Percentiles rank a stretch among this genome's conserved stretches.
Conservation (phyloP, 2,329 filamentous ascomycete genomes). For the Thyridium curvatum region DNA sequence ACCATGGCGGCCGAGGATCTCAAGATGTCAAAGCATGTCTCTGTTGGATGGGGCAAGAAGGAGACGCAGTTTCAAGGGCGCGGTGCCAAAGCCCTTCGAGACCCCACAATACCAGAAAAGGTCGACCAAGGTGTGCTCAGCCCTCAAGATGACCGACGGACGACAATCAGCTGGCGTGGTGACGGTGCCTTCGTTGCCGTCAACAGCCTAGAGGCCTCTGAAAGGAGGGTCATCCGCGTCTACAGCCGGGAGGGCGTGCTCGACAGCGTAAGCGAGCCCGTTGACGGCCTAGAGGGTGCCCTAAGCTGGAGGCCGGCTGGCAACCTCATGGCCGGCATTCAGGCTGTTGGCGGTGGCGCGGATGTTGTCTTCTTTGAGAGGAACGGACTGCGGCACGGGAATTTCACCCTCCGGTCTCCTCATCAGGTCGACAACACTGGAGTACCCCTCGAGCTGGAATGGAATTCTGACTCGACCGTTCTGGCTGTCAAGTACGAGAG, state of each 20-base stretch:
- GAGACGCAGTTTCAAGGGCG: conserved; percentile 97
- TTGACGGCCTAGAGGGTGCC: conserved; percentile 81
- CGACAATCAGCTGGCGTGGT: conserved; percentile 84
- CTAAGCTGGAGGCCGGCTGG: conserved; percentile 89
- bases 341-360: conserved; percentile 57
- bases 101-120: conserved; percentile 91
- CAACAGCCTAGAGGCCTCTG: conserved; percentile 63
- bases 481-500: conserved; percentile 73
- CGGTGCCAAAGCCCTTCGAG: conserved; percentile 75
- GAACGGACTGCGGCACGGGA: conserved; percentile 93
- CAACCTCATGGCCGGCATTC: conserved; percentile 83
- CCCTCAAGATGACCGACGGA: conserved; percentile 62
- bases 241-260: conserved; percentile 86
- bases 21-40: conserved; percentile 85
- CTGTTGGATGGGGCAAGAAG: conserved; percentile 96
- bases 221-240: conserved; percentile 75
- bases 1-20: conserved; percentile 70
- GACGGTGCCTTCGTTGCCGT: conserved; percentile 89
- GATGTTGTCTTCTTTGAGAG: conserved; percentile 94
- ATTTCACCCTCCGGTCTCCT: conserved; percentile 69
- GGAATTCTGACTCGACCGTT: conserved; percentile 91
- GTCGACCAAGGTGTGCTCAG: conserved; percentile 79
- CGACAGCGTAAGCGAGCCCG: conserved; percentile 90
- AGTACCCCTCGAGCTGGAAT: conserved; percentile 61
- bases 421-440: conserved; percentile 49